Percentiles rank a stretch among this genome's conserved stretches.
phyloP scores from a whole-genome alignment of 495 filamentous ascomycete genomes.

The Aspergillus bridgeri region DNA sequence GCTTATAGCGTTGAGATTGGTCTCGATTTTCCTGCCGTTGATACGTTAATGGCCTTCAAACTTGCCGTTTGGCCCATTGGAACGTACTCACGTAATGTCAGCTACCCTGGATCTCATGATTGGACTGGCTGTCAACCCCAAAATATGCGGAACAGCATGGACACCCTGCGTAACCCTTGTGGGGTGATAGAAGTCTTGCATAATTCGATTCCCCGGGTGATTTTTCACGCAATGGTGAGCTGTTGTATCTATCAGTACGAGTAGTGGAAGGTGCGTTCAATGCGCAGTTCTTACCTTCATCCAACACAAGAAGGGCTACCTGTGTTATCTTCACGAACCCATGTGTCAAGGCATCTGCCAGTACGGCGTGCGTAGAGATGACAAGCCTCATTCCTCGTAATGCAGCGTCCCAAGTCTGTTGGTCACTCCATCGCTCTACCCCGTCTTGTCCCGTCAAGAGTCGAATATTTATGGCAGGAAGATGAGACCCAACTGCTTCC shows the following conservation, averaged over 20 bases:
- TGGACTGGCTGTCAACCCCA: constrained; percentile 6
- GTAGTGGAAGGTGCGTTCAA: too few relatives aligned
- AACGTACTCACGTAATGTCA: neutral
- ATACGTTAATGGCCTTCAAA: neutral
- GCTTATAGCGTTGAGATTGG: too few relatives aligned
- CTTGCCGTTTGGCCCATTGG: neutral
- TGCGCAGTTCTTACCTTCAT: constrained; percentile 59
- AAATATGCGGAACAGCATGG: neutral
- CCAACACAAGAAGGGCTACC: constrained; percentile 67
- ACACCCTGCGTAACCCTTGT: neutral
- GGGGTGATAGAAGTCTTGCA: constrained; percentile 6
- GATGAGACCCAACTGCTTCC: too few relatives aligned
- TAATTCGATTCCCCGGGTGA: constrained; percentile 6
- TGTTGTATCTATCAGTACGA: neutral
- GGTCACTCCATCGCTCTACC: too few relatives aligned
- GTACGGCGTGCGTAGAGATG: constrained; percentile 67
- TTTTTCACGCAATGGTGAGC: constrained; percentile 8
- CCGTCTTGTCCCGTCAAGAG: too few relatives aligned
- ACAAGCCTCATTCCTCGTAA: too few relatives aligned
- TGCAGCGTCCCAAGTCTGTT: too few relatives aligned
- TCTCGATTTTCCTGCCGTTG: neutral
- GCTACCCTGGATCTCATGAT: neutral
- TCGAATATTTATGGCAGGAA: too few relatives aligned
- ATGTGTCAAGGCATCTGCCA: constrained; percentile 68
- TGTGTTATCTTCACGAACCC: constrained; percentile 61